A percentile compares a stretch with the other conserved stretches of the same genome.
These are phyloP conservation scores for Thelonectria discophora DNA, from an alignment of 2,329 filamentous ascomycete genomes.

Conservation along the genomic window DNA sequence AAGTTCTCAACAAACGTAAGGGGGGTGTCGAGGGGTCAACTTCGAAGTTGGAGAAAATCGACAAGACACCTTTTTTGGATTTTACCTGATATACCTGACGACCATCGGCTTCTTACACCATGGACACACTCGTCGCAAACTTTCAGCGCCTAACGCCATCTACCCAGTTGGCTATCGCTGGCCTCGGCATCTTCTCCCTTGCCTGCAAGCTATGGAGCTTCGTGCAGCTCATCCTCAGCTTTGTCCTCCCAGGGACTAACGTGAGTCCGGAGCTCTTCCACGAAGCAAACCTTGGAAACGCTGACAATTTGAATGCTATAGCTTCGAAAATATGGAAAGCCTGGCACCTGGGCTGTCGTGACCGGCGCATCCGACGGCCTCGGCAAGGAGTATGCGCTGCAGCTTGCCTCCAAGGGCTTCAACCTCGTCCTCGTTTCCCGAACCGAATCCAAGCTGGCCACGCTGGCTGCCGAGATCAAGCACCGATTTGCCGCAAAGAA, in stretches of 20 bases:
- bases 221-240: slow-evolving; percentile 70
- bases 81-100: neutral
- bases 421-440: slow-evolving; percentile 95
- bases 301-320: slow-evolving; percentile 47
- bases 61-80: too few relatives aligned
- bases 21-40: slow-evolving; percentile 39
- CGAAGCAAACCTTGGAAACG: neutral
- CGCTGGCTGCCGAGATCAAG: slow-evolving; percentile 79
- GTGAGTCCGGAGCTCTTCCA: slow-evolving; percentile 52
- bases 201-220: slow-evolving; percentile 66
- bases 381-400: slow-evolving; percentile 93
- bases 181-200: slow-evolving; percentile 67
- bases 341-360: slow-evolving; percentile 92
- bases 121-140: slow-evolving; percentile 43
- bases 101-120: slow-evolving; percentile 23
- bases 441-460: slow-evolving; percentile 88
- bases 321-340: slow-evolving; percentile 90
- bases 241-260: slow-evolving; percentile 71
- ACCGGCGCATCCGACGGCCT: slow-evolving; percentile 97
- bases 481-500: slow-evolving; percentile 68
- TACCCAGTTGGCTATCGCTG: slow-evolving; percentile 51
- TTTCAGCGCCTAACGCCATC: slow-evolving; percentile 31
- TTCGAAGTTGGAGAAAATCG: neutral
- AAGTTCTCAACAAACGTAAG: slow-evolving; percentile 40
- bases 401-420: slow-evolving; percentile 91